These are phyloP conservation scores for Aspergillus ostianus DNA, from an alignment of 495 filamentous ascomycete genomes.

Conservation along the genomic window DNA sequence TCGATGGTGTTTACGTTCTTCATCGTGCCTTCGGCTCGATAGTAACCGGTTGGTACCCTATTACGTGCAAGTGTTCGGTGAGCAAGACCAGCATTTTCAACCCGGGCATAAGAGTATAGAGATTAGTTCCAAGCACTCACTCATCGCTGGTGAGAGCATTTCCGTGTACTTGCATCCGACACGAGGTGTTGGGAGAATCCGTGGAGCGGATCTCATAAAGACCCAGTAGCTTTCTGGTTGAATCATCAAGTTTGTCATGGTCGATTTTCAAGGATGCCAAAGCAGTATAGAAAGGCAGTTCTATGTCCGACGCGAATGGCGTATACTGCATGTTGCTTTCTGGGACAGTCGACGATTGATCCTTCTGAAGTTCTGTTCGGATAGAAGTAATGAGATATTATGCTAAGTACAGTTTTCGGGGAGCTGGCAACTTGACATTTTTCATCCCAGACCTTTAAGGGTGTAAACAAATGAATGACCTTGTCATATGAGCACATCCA, in stretches of 20 bases:
- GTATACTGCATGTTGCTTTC: constrained; percentile 57
- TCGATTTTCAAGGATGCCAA: constrained; percentile 90
- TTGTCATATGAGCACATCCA: neutral
- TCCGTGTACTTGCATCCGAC: constrained; percentile 83
- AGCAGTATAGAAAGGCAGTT: constrained; percentile 89
- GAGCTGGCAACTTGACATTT: neutral
- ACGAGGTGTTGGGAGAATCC: constrained; percentile 66
- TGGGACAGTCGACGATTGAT: neutral
- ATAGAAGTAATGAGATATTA: too few species aligned
- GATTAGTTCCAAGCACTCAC: constrained; percentile 49
- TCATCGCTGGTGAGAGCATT: constrained; percentile 78
- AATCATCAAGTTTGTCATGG: constrained; percentile 93
- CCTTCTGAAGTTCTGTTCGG: too few species aligned
- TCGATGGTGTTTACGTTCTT: constrained; percentile 96
- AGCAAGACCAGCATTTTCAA: neutral
- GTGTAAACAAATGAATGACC: neutral
- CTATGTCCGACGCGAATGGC: constrained; percentile 88
- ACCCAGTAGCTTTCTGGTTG: constrained; percentile 80
- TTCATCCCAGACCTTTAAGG: neutral
- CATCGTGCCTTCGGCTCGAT: constrained; percentile 87
- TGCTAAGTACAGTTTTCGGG: too few species aligned
- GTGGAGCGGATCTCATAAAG: constrained; percentile 78
- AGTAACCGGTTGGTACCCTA: constrained; percentile 70
- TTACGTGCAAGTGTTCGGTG: neutral
- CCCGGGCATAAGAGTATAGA: neutral